Base-by-base conservation (phyloP, 305 asterid genomes). In the Fraxinus floribunda region DNA sequence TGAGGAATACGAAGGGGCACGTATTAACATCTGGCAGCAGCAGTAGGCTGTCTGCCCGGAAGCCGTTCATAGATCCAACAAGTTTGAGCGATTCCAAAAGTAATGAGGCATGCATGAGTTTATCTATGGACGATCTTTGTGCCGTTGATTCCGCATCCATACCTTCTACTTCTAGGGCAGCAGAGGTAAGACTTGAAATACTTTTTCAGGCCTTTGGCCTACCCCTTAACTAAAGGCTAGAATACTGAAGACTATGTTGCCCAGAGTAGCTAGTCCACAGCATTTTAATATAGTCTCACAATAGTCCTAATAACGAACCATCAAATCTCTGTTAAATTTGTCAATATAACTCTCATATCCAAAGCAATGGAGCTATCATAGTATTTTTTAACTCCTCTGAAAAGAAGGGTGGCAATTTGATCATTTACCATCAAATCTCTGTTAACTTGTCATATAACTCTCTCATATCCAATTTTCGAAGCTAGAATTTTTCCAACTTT, bases 151-250 rank as follows among this genome's bases (percentile, higher is more conserved):
- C 97, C 32, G 88, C 91, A 35, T 88, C 94, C 78, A 55, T 92
- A 74, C 97, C 95, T 83, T 89, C 95, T 84, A 88, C 98, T 87
- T 96, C 98, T 70, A 91, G 90, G 83, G 90, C 86, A 32, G 83
- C 89, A 9, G 99, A 93, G 98, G 99, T 96, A 83, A 85, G 83
- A 76, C 22, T 64, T 32, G n/a, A 32, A 18, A 10, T 78, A n/a
- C 20, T 15, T 18, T 57, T 26, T 77, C 3, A 80, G 78, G 49
- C 77, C 66, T 72, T 57, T 77, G 15, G 73, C 76, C 55, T 62
- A 29, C 46, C 2, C 41, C 74, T 41, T 70, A 81, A 60, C 55
- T 41, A 72, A 52, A 38, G 30, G n/a, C 38, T 26, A 60, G 8
- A 55, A 70, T 70, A 5, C 70, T 6, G 81, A 32, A 79, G 32